phyloP scores from a whole-genome alignment of 495 filamentous ascomycete genomes.

The Amorphotheca resinae region DNA sequence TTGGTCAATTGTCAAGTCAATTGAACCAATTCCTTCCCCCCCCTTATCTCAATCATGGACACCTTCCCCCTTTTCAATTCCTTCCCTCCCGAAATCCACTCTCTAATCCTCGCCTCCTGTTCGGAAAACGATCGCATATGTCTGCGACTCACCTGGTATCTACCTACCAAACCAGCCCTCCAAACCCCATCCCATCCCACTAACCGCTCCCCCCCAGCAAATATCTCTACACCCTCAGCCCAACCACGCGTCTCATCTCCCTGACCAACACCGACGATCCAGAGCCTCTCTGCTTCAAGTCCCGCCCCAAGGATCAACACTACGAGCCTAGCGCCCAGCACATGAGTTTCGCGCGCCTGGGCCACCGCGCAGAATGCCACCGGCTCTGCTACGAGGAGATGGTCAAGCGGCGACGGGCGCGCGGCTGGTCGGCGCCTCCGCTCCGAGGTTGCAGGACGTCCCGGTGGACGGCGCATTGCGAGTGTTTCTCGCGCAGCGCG shows the following conservation, averaged over 20 bases:
- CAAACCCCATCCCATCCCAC: not conserved
- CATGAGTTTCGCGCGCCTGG: too few species aligned
- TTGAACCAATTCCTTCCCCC: not conserved
- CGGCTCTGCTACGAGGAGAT: constrained; percentile 1
- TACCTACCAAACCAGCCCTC: not conserved
- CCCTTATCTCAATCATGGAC: not conserved
- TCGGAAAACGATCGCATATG: constrained; percentile 15
- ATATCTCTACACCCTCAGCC: constrained; percentile 12
- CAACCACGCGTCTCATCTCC: not conserved
- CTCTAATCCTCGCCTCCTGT: constrained; percentile 10
- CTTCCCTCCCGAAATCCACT: constrained; percentile 17
- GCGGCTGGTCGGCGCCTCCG: not conserved
- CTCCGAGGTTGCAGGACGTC: constrained; percentile 3
- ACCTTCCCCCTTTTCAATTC: constrained; percentile 12
- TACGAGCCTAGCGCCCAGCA: too few species aligned
- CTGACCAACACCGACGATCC: constrained; percentile 3
- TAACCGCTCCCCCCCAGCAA: constrained; percentile 13
- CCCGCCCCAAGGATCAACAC: not conserved
- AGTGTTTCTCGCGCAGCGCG: constrained; percentile 7
- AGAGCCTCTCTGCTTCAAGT: constrained; percentile 2
- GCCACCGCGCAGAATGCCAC: constrained; percentile 12
- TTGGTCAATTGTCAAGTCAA: not conserved
- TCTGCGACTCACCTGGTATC: constrained; percentile 18
- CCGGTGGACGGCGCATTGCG: constrained; percentile 5
- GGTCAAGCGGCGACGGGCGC: not conserved